Conservation (phyloP, 2,329 filamentous ascomycete species). For the Diaporthe citriasiana region DNA sequence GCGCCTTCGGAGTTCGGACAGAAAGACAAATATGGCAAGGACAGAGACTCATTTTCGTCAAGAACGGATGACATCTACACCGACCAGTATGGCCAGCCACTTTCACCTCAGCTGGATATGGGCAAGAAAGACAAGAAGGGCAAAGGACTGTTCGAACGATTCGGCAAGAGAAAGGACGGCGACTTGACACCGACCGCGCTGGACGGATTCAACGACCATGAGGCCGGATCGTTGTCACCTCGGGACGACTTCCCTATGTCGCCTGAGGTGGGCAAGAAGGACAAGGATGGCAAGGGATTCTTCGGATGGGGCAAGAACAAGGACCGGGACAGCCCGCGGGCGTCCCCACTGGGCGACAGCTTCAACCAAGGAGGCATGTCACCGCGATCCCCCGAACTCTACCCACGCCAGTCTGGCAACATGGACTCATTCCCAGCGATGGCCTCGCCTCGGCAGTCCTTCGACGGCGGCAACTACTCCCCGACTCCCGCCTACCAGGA, state of each 20-base stretch:
- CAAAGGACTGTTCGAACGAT: background rate
- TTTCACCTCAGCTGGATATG: background rate
- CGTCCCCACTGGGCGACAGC: background rate
- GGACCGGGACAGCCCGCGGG: background rate
- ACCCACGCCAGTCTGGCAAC: background rate
- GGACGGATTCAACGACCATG: background rate
- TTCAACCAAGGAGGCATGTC: background rate
- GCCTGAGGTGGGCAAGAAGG: constrained; percentile 10
- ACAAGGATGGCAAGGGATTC: background rate
- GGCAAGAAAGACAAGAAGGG: constrained; percentile 30
- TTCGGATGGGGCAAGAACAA: constrained; percentile 7
- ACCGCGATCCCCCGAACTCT: background rate
- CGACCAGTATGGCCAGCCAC: background rate
- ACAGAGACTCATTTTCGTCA: background rate
- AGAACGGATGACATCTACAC: background rate
- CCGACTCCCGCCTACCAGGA: background rate
- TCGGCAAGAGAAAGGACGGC: background rate
- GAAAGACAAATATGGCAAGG: background rate
- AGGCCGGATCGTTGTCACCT: background rate
- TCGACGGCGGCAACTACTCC: background rate
- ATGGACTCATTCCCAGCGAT: background rate
- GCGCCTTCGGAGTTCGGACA: background rate
- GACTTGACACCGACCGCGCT: background rate
- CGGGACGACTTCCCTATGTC: background rate
- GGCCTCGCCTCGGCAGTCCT: background rate